These are phyloP conservation scores for Emericellopsis cladophorae DNA, from an alignment of 2,329 filamentous ascomycete species.

Conservation along the genomic window DNA sequence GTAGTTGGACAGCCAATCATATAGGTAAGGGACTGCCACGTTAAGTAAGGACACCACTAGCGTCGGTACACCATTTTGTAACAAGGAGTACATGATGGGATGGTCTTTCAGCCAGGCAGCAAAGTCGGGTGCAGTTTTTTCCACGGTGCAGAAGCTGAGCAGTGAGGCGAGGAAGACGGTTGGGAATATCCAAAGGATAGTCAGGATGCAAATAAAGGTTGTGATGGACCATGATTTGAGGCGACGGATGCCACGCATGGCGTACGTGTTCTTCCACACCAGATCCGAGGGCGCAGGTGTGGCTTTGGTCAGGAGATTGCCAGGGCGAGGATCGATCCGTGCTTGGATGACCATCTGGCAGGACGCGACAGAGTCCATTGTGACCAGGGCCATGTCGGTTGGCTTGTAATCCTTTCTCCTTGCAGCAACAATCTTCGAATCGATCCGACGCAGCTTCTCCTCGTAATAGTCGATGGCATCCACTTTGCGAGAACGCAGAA, in stretches of 20 bases:
- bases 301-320: conserved; percentile 70
- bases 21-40: conserved; percentile 81
- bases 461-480: conserved; percentile 95
- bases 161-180: conserved; percentile 69
- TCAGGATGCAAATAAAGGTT: conserved; percentile 67
- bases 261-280: conserved; percentile 91
- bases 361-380: conserved; percentile 89
- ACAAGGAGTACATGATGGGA: conserved; percentile 57
- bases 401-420: conserved; percentile 66
- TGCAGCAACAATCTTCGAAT: conserved; percentile 59
- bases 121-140: conserved; percentile 57
- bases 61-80: conserved; percentile 82
- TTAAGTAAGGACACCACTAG: conserved; percentile 77
- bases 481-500: conserved; percentile 56
- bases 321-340: conserved; percentile 79
- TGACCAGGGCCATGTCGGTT: conserved; percentile 84
- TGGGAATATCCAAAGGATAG: conserved; percentile 77
- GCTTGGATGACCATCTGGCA: conserved; percentile 95
- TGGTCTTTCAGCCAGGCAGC: conserved; percentile 56
- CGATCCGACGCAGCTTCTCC: conserved; percentile 66
- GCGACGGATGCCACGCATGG: conserved; percentile 61
- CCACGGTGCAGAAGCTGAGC: conserved; percentile 70
- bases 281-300: conserved; percentile 85
- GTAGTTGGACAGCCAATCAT: conserved; percentile 80
- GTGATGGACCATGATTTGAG: conserved; percentile 76